Evolutionary conservation across 352 stramenopile species (phyloP).

Genomic region (Peronospora farinosa): DNA sequence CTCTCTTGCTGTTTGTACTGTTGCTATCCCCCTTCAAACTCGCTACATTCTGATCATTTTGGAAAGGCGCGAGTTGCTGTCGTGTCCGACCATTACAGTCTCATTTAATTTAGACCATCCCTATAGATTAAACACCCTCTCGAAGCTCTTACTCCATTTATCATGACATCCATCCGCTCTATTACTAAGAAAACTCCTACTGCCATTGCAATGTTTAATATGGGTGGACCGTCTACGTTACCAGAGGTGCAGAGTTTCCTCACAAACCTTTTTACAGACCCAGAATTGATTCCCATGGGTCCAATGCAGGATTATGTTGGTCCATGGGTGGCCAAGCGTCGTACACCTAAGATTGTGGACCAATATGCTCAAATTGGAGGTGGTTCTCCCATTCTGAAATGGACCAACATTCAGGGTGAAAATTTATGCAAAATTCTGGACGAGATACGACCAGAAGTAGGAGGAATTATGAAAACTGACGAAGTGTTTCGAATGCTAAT

Average conservation of each 20-base stretch:
- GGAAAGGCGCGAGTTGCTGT: slow-evolving; percentile 4
- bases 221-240: slow-evolving; percentile 93
- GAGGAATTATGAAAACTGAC: slow-evolving; percentile 1
- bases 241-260: slow-evolving; percentile 96
- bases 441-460: slow-evolving; percentile 73
- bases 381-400: slow-evolving; percentile 96
- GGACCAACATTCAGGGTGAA: slow-evolving; percentile 93
- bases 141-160: slow-evolving; percentile 1
- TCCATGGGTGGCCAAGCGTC: slow-evolving; percentile 65
- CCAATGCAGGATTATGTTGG: slow-evolving; percentile 80
- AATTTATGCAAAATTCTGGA: slow-evolving; percentile 87
- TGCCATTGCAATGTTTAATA: slow-evolving; percentile 93
- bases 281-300: slow-evolving; percentile 98
- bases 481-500: background rate
- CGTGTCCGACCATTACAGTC: slow-evolving; percentile 7
- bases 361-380: slow-evolving; percentile 97
- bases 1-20: slow-evolving; percentile 8
- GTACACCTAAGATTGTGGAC: slow-evolving; percentile 91
- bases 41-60: slow-evolving; percentile 15
- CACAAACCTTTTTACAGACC: slow-evolving; percentile 98
- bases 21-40: slow-evolving; percentile 4
- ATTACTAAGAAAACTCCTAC: slow-evolving; percentile 45
- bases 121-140: background rate
- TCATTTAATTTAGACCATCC: slow-evolving; percentile 12
- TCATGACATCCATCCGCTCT: slow-evolving; percentile 22